Base-by-base conservation (phyloP, 2,329 filamentous ascomycete genomes). In the Pyricularia pennisetigena region DNA sequence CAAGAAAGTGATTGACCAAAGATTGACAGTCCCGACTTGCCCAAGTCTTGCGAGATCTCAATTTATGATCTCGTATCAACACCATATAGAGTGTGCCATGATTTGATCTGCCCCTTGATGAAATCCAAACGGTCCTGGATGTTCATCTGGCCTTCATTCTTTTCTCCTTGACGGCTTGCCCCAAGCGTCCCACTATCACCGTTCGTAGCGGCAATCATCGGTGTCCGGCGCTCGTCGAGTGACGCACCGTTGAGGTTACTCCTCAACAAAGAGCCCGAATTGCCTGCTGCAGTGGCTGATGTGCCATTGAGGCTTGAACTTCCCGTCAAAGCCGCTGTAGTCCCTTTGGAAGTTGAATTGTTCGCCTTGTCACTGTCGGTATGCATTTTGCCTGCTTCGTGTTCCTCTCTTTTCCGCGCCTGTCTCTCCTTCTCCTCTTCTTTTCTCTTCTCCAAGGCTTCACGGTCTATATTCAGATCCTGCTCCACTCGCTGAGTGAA, bases 31-130 rank as follows among this genome's bases (percentile, higher is more conserved):
- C 41, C 41, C 7, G 16, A 54, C n/a, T 10, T 20, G 16, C 41
- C 20, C 41, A n/a, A n/a, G 8, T n/a, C n/a, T 54, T n/a, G 20
- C 20, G 20, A 54, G 20, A 20, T n/a, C 20, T 3, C 41, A n/a
- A 10, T 28, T 66, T 28, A 66, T 66, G 64, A 66, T 14, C 64
- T 66, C 20, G 64, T 63, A 8, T 67, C 66, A 29, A 41, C 26
- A 23, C 66, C 66, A 32, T 41, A 67, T 28, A 30, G 26, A 5
- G 57, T n/a, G 66, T 67, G 57, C 66, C 66, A 67, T 26, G 57
- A 62, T 35, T 67, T 67, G 66, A 67, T 67, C 66, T 35, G 29
- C 28, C 29, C 29, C 29, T 67, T 67, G 57, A 67, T 67, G 29
- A 67, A 67, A 61, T 66, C 54, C 54, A 67, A 41, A 16, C 57